Base-by-base conservation (phyloP, 1,139 yeast genomes). In the Hansenula sp. region DNA sequence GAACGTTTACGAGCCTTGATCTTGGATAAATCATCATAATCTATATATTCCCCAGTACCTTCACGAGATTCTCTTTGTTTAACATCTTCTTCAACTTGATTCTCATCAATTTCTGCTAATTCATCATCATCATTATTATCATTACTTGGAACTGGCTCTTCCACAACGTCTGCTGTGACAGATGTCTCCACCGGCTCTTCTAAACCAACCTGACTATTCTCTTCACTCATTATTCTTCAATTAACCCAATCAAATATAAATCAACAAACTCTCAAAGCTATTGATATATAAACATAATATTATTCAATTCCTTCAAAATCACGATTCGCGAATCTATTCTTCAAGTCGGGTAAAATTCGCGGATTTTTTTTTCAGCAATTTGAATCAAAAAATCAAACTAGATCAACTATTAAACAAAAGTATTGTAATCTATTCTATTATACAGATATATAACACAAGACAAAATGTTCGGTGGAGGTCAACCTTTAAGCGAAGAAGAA, bases 381-480 rank as follows among this genome's bases (percentile, higher is more conserved):
- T 21, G 24, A 21, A 21, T 7, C 9, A 21, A 21, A 21, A 21
- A 21, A 9, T 21, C 24, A 21, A 21, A 7, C 24, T 7, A 21
- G 17, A 27, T 27, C 29, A 27, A 27, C 29, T 7, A 7, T 9
- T 7, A 21, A 21, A 21, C n/a, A n/a, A n/a, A n/a, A n/a, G n/a
- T n/a, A n/a, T n/a, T n/a, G n/a, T n/a, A 9, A 21, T 7, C 6
- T 21, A 21, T 21, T 9, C 6, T 7, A 7, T 21, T 21, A 21
- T 21, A 21, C 6, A 21, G 9, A 7, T 7, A 21, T 7, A 21
- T 9, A 7, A 21, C 9, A 21, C 24, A 6, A 21, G 6, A 21
- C 6, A 60, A 37, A 44, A 86, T 87, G 95, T 86, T 80, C 73
- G 94, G 92, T 50, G 83, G 84, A 61, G 82, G 78, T 50, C 80